These are phyloP conservation scores for Saccharomycopsis hybrid DNA, from an alignment of 1,139 yeast species.

Conservation along the genomic window DNA sequence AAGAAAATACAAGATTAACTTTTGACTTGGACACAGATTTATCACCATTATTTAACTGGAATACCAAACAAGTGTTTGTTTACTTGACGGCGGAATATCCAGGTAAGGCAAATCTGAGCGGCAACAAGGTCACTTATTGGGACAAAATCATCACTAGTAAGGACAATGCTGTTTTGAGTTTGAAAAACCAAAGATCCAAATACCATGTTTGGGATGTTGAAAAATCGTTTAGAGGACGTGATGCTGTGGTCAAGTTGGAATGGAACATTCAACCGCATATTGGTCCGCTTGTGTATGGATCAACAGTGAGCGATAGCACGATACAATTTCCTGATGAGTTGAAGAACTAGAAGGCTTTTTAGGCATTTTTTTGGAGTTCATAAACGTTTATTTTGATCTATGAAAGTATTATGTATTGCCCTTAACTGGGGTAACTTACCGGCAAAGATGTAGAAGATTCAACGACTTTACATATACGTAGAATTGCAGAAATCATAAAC, in stretches of 20 bases:
- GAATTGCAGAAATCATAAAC: no score
- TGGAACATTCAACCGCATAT: conserved; percentile 93
- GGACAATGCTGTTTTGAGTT: conserved; percentile 50
- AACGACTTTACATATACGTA: no score
- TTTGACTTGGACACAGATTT: conserved; percentile 72
- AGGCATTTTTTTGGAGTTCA: no score
- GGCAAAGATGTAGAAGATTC: no score
- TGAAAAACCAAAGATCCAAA: conserved; percentile 55
- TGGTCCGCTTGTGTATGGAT: conserved; percentile 74
- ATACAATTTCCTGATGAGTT: conserved; percentile 28
- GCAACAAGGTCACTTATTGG: conserved; percentile 82
- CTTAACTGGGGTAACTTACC: no score
- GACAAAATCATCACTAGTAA: conserved; percentile 64
- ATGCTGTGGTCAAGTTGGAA: conserved; percentile 64
- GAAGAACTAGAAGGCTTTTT: neutral
- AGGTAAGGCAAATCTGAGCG: conserved; percentile 42
- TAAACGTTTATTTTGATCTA: no score
- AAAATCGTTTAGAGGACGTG: conserved; percentile 56
- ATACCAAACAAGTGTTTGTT: conserved; percentile 89
- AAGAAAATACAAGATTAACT: conserved; percentile 67
- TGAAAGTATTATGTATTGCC: no score
- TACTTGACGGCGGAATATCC: conserved; percentile 86
- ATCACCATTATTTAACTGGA: conserved; percentile 85
- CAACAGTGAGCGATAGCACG: conserved; percentile 36
- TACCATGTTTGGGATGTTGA: conserved; percentile 89